Evolutionary conservation across 352 stramenopile species (phyloP), one percentile per base, ranked within the genome.

Genomic region (Pythium phragmiticola): DNA sequence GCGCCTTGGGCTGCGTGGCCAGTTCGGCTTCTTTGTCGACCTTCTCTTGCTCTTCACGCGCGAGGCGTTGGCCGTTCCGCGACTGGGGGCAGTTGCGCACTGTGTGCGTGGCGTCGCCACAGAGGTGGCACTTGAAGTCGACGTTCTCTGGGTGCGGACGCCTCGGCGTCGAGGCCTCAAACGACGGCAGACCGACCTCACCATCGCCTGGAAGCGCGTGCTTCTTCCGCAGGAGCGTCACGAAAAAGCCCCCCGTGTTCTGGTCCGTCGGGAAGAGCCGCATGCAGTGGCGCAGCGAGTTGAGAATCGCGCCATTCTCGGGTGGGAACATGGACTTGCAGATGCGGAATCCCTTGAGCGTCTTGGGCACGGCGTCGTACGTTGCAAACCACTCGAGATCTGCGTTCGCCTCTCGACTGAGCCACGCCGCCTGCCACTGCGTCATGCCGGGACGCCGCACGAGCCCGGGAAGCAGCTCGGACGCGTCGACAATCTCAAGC

Each of bases 211-310:
- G 70, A 0, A 89, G 63, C 7, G 65, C 53, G 30, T 37, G 68
- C 46, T 58, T 79, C 62, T 98, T 98, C 34, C 85, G 69, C 28
- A 99, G 76, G 8, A 99, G 77, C 21, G 92, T 90, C 16, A 99
- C 83, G 71, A 99, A 99, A 73, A 99, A 99, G 17, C 97, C 97
- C 33, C 96, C 97, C 1, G 95, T 98, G 72, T 99, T 94, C 55
- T 98, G 88, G 74, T 99, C 95, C 21, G 98, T 98, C 5, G 98
- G 98, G 50, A 99, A 89, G 39, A 99, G 82, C 7, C 97, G 84
- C 68, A 97, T 79, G 64, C 92, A 98, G 23, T 80, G 65, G 43
- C 92, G 72, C 19, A 98, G 73, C 37, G 83, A 50, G 2, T 50
- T 49, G 2, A 42, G 41, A 36, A 73, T 72, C 8, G 72, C 61